Conservation (phyloP, 2,329 filamentous ascomycete genomes). For the Ophiosphaerella herpotricha region DNA sequence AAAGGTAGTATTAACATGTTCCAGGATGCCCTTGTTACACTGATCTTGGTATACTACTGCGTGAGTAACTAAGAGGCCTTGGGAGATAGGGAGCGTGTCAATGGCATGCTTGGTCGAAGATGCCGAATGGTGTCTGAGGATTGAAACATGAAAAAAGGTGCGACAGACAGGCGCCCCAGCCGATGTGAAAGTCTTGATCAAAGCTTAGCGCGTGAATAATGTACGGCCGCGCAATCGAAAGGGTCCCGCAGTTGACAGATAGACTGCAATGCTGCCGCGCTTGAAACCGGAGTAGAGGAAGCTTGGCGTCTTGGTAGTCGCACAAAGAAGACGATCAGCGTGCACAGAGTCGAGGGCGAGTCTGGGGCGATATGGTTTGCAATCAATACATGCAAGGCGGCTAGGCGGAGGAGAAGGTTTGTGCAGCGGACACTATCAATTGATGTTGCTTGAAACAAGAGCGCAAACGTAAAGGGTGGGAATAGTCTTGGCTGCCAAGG, state of each 20-base stretch:
- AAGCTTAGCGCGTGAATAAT: conserved; percentile 5
- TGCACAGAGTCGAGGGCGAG: neutral
- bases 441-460: conserved; percentile 5
- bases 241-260: neutral
- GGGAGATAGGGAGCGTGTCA: neutral
- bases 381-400: conserved; percentile 13
- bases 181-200: neutral
- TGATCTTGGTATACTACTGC: neutral
- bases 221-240: conserved; percentile 4
- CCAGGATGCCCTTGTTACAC: conserved; percentile 1
- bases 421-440: conserved; percentile 10
- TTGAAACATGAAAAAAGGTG: neutral
- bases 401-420: conserved; percentile 10
- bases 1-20: neutral
- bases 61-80: neutral
- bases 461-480: conserved; percentile 6
- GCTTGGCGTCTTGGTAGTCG: conserved; percentile 9
- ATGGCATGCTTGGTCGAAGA: neutral
- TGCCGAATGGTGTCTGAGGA: neutral
- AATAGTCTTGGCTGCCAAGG: conserved; percentile 17
- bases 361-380: neutral
- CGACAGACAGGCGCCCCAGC: conserved; percentile 3
- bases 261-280: conserved; percentile 1
- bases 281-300: conserved; percentile 6
- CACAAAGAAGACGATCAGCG: neutral